Conservation (phyloP, 2,329 filamentous ascomycete species). For the Phialocephala sp. region DNA sequence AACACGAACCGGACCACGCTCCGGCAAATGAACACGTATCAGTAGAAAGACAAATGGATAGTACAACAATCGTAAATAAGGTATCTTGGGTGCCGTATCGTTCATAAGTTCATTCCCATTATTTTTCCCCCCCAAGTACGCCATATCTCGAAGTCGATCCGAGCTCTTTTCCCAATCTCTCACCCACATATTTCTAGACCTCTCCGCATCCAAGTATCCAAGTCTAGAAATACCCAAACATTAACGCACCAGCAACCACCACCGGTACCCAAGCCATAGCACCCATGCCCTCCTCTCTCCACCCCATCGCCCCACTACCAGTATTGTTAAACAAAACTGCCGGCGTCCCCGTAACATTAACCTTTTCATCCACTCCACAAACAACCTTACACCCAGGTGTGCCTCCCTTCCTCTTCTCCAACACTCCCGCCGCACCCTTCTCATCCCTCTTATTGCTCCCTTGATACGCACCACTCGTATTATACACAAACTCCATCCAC, state of each 20-base stretch:
- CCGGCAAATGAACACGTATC: neutral
- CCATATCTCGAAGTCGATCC: too few relatives aligned
- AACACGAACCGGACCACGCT: too few relatives aligned
- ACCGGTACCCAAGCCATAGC: conserved; percentile 30
- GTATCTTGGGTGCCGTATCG: neutral
- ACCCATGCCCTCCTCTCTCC: conserved; percentile 28
- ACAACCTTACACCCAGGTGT: conserved; percentile 36
- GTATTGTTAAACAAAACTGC: conserved; percentile 37
- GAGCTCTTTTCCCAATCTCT: neutral
- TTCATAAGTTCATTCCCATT: neutral
- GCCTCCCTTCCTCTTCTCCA: conserved; percentile 35
- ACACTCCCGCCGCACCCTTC: conserved; percentile 13
- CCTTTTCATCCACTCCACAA: conserved; percentile 38
- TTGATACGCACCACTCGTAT: conserved; percentile 36
- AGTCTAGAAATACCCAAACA: conserved; percentile 25
- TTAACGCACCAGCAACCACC: conserved; percentile 21
- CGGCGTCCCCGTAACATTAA: conserved; percentile 37
- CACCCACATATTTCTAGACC: neutral
- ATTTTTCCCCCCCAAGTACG: neutral
- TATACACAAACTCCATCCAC: conserved; percentile 42
- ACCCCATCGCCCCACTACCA: conserved; percentile 8
- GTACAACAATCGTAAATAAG: neutral
- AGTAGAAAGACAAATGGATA: neutral
- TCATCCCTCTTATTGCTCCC: conserved; percentile 25
- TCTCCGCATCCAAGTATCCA: neutral